Evolutionary conservation across 176 grass and related monocot genomes (phyloP), one percentile per base, ranked within the genome.

Genomic region (Carex pumila): DNA sequence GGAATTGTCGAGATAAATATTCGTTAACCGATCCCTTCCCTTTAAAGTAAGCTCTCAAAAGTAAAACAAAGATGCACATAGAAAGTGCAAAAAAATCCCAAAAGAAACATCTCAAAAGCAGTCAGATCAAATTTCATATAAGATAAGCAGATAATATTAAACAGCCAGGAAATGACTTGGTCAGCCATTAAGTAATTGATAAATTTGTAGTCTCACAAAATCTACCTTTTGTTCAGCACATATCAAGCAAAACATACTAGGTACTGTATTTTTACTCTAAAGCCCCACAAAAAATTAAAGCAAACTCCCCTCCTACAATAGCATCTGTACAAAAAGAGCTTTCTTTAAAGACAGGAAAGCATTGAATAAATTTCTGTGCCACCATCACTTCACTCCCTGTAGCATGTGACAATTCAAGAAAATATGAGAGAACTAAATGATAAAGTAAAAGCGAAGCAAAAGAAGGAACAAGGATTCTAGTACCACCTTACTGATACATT

Each of bases 261-360:
- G 47, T 53, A 53, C 21, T 74, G 47, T 45, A 25, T 11, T 75
- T 53, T 18, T 52, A n/a, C 71, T 74, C 12, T 53, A 53, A 53
- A 14, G 45, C n/a, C 47, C 45, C 71, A 54, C 5, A 54, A 54
- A 77, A 15, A 57, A 57, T 17, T 53, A 53, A 77, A 77, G 25
- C 22, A 34, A 31, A 56, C 4, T 78, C 52, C 32, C 66, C 45
- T 3, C 47, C 25, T 36, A 57, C 50, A 29, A 78, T 78, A 65
- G 79, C 61, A 25, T 63, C 58, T 81, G 12, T 81, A 81, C 79
- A 81, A 81, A 81, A 81, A 50, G 31, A 65, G 73, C 73, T 32
- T 36, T 55, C 29, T 63, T 81, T 47, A 81, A 21, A 81, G 59
- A 41, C 15, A 22, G 18, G 18, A 81, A 78, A 78, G 25, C 73